Evolutionary conservation across 129 eudicot species (phyloP), one percentile per base, ranked within the genome.

Genomic region (Tanacetum coccineum): DNA sequence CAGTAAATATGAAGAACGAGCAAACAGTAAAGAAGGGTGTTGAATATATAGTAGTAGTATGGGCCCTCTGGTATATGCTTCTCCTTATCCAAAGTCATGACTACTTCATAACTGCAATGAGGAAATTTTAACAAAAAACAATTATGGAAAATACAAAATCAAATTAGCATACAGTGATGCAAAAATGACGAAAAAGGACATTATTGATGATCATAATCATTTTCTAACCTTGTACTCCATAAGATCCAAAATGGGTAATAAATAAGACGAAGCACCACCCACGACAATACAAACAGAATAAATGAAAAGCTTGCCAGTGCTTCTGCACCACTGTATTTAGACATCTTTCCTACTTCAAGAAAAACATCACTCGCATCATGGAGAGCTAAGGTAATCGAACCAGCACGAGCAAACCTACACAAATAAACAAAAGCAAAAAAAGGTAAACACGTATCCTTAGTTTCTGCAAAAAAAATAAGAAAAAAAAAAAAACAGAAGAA

Each of bases 161-260:
- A 26, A 28, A 25, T 47, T 19, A 40, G 55, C 53, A 72, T 18
- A 44, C n/a, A 12, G 64, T 14, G 64, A 26, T 58, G 44, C 6
- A 8, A 58, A 26, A 13, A 22, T 59, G 64, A 59, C 64, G 42
- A 26, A 59, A 26, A 12, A 58, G 17, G 40, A 58, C 14, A 26
- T 14, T 58, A 21, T 22, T 28, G 13, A 13, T 11, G 40, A 59
- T 14, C 64, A 59, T 28, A 12, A 59, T 11, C 6, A 59, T 14
- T 36, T 36, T 32, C 82, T 28, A 18, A 90, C 97, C 97, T 90
- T 70, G 97, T 90, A 73, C 97, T 90, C 97, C 97, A 90, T 10
- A 90, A 80, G 71, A 90, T 71, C 97, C 97, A 90, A 62, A 90
- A 90, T 39, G 97, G 97, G 44, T 83, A 90, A 80, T 79, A 90